These are phyloP conservation scores for Talaromyces sp. DNA, from an alignment of 2,329 filamentous ascomycete species.

Conservation along the genomic window DNA sequence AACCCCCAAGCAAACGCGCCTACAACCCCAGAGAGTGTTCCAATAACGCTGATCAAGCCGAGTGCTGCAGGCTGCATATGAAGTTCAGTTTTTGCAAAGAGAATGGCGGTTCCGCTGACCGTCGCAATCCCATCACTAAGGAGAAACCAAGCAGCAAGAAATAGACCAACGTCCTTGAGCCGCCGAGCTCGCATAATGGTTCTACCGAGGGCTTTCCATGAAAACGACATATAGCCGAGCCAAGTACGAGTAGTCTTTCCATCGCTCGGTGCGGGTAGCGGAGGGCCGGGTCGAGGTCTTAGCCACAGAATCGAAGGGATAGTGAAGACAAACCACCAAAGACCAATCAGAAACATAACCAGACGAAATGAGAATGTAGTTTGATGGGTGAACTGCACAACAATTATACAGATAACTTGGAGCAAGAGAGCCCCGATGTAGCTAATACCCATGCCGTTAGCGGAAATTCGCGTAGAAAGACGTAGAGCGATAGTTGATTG, in stretches of 20 bases:
- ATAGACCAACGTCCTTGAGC: conserved; percentile 74
- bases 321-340: conserved; percentile 91
- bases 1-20: conserved; percentile 88
- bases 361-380: conserved; percentile 81
- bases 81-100: conserved; percentile 91
- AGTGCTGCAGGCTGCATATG: conserved; percentile 84
- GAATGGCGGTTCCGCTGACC: conserved; percentile 85
- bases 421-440: conserved; percentile 82
- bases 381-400: conserved; percentile 67
- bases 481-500: conserved; percentile 60
- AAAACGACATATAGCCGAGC: conserved; percentile 69
- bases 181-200: conserved; percentile 70
- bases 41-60: conserved; percentile 89
- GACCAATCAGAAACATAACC: conserved; percentile 77
- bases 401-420: conserved; percentile 72
- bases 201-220: conserved; percentile 79
- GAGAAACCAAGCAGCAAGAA: conserved; percentile 88
- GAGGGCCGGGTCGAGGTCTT: conserved; percentile 80
- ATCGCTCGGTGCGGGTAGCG: conserved; percentile 49
- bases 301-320: conserved; percentile 85
- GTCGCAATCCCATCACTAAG: conserved; percentile 92
- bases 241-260: conserved; percentile 48
- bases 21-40: conserved; percentile 73
- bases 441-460: conserved; percentile 87
- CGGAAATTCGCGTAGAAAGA: conserved; percentile 84